Base-by-base conservation (phyloP, 371 early-diverging fungal genomes). In the Circinella minor region DNA sequence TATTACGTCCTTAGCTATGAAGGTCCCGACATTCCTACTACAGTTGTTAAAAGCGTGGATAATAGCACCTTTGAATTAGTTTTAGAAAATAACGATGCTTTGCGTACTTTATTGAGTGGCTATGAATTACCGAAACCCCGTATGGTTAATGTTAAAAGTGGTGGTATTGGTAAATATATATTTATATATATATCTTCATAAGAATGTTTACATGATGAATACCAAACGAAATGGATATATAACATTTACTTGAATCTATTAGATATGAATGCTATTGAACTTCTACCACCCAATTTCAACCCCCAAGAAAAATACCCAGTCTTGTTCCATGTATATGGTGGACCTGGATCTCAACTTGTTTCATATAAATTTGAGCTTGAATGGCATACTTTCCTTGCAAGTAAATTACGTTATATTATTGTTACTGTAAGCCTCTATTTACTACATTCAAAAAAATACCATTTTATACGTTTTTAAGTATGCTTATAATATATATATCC, bases 1-100 rank as follows among this genome's bases (percentile, higher is more conserved):
- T 95, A 91, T 72, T 95, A 94, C 63, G 72, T 90, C 27, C 80
- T 96, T 9, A 73, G 81, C 17, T 96, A 97, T 74, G 78, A 86
- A 18, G 99, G 99, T 0, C 99, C 99, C 2, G 91, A 90, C 57
- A 83, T 97, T 4, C 98, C 98, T 3, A 94, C 89, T 74, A 92
- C 92, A 49, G 82, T 84, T 18, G 89, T 93, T 8, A 88, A 84
- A 67, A 90, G 85, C 68, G 79, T 85, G 15, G 74, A 74, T 13
- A 83, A 91, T 65, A 43, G 63, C 14, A 73, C 75, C 8, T 90
- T 92, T 69, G 78, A 73, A 63, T 70, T 67, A 1, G 79, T 87
- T 6, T 70, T 94, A 17, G 82, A 86, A 65, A 81, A 90, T 66
- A 94, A 94, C 67, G 34, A 71, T 1, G 67, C 39, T 0, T 77